phyloP scores from a whole-genome alignment of 441 rosid genomes.

The Cnidoscolus chayamansa region DNA sequence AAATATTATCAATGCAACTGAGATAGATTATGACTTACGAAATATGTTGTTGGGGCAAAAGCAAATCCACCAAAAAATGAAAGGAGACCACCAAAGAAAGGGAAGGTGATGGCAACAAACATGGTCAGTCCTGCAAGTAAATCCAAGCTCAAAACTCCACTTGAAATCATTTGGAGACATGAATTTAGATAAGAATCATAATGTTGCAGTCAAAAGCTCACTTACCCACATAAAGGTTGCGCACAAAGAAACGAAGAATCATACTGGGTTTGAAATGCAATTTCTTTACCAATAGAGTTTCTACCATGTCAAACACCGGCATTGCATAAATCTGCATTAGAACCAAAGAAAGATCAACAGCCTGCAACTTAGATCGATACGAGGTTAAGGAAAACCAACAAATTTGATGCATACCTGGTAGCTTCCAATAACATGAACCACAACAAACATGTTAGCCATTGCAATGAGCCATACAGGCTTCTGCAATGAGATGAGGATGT shows the following conservation, averaged over 20 bases:
- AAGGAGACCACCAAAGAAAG: slow-evolving; percentile 68
- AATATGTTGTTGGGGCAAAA: slow-evolving; percentile 82
- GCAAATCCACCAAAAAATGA: slow-evolving; percentile 79
- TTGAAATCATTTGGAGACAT: not conserved
- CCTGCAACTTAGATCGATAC: not conserved
- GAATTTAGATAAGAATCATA: not conserved
- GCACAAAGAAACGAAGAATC: slow-evolving; percentile 52
- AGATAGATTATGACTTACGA: slow-evolving; percentile 38
- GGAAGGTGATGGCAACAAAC: slow-evolving; percentile 68
- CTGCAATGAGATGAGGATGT: slow-evolving; percentile 55
- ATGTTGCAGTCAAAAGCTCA: slow-evolving; percentile 1
- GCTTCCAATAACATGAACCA: slow-evolving; percentile 76
- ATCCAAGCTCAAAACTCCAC: not conserved
- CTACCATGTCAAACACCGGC: slow-evolving; percentile 93
- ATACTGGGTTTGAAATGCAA: slow-evolving; percentile 50
- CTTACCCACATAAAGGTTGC: slow-evolving; percentile 72
- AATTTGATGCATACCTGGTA: slow-evolving; percentile 51
- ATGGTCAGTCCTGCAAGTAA: slow-evolving; percentile 49
- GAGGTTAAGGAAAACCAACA: not conserved
- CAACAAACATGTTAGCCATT: slow-evolving; percentile 69
- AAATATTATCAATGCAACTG: not conserved
- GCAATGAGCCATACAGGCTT: slow-evolving; percentile 73
- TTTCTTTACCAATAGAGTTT: slow-evolving; percentile 65
- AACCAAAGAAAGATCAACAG: not conserved
- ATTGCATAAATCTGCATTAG: slow-evolving; percentile 66